Evolutionary conservation across 108 stramenopile genomes (phyloP).

Genomic region (Cyclotella sp.): DNA sequence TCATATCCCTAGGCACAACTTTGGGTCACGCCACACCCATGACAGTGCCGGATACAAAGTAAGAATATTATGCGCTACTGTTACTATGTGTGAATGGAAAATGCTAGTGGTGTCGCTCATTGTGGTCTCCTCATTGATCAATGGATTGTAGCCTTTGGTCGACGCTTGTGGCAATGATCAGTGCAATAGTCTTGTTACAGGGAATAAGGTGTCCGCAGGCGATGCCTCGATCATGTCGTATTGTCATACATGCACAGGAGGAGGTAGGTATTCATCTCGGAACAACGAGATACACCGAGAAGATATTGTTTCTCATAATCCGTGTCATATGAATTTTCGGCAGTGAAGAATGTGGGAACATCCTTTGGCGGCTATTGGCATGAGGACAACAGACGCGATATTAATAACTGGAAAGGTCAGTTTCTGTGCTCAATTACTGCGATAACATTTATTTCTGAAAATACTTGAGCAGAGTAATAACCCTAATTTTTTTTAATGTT

Average conservation of each 20-base stretch:
- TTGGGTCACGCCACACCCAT: slow-evolving; percentile 2
- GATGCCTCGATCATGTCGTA: slow-evolving; percentile 6
- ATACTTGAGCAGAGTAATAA: no score
- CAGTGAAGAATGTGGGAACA: background rate
- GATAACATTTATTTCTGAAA: no score
- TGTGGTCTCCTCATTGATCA: no score
- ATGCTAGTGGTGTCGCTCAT: no score
- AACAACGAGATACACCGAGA: no score
- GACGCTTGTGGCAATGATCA: background rate
- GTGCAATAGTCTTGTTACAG: background rate
- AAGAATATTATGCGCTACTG: no score
- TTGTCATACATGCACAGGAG: slow-evolving; percentile 1
- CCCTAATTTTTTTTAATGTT: background rate
- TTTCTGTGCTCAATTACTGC: no score
- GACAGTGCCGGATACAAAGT: background rate
- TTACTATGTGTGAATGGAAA: no score
- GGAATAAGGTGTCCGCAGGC: background rate
- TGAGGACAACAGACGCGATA: background rate
- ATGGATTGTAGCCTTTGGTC: background rate
- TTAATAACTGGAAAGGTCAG: slow-evolving; percentile 3
- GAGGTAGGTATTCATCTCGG: no score
- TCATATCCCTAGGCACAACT: slow-evolving; percentile 6
- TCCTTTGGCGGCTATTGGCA: slow-evolving; percentile 16
- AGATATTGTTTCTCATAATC: no score
- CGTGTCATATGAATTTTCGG: no score